phyloP scores from a whole-genome alignment of 2,329 filamentous ascomycete species.

The Aspergillus eucalypticola region DNA sequence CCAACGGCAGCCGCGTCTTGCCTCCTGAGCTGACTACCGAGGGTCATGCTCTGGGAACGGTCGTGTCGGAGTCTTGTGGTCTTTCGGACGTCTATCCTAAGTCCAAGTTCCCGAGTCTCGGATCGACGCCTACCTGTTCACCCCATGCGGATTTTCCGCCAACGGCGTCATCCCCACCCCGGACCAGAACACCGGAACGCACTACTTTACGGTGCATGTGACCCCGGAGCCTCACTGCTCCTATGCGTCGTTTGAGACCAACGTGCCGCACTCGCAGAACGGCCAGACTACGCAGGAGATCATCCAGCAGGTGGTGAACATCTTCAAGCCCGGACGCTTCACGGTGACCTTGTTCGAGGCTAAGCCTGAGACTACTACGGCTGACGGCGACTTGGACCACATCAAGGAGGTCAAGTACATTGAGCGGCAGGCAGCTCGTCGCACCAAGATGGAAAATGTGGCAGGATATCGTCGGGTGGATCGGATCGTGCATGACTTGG shows the following conservation, averaged over 20 bases:
- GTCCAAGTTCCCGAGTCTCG: slow-evolving; percentile 83
- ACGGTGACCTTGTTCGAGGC: slow-evolving; percentile 95
- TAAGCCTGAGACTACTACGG: slow-evolving; percentile 55
- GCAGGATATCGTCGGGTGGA: slow-evolving; percentile 86
- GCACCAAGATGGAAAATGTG: slow-evolving; percentile 70
- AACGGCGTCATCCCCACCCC: slow-evolving; percentile 91
- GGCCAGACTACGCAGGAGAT: slow-evolving; percentile 87
- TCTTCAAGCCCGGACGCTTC: slow-evolving; percentile 97
- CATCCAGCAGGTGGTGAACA: slow-evolving; percentile 88
- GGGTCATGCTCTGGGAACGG: slow-evolving; percentile 87
- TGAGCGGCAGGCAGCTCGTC: slow-evolving; percentile 46
- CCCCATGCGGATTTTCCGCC: slow-evolving; percentile 93
- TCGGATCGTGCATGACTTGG: slow-evolving; percentile 93
- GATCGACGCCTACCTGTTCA: slow-evolving; percentile 95
- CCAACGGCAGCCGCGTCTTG: slow-evolving; percentile 53
- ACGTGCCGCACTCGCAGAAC: slow-evolving; percentile 84
- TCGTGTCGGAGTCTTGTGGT: slow-evolving; percentile 87
- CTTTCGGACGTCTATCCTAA: slow-evolving; percentile 86
- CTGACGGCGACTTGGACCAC: slow-evolving; percentile 28
- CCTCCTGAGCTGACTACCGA: slow-evolving; percentile 82
- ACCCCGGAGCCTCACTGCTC: slow-evolving; percentile 96
- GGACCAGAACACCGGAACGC: slow-evolving; percentile 59
- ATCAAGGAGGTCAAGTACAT: slow-evolving; percentile 42
- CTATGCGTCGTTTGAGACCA: slow-evolving; percentile 97
- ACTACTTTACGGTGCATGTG: slow-evolving; percentile 98